Evolutionary conservation across 129 eudicot species (phyloP), one percentile per base, ranked within the genome.

Genomic region (Smallanthus sonchifolius): DNA sequence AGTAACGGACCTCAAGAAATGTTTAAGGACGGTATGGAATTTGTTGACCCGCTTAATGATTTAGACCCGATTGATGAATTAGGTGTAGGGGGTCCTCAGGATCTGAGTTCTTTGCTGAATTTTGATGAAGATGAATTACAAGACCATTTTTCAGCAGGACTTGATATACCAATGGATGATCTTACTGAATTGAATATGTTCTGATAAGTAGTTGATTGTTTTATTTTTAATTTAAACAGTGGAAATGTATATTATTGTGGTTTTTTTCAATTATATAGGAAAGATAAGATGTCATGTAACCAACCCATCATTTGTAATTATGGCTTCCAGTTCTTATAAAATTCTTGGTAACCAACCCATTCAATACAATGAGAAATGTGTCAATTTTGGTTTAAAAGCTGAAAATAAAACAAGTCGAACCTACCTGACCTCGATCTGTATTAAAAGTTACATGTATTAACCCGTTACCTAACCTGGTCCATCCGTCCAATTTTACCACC

Each of bases 161-260:
- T 88, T 65, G 91, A 81, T 19, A 88, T 92, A 83, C 97, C 97
- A 2, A 92, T 92, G 97, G 97, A 92, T 64, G 97, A 92, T 80
- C 90, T 91, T 54, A 70, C 92, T 0, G 92, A 85, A 44, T 65
- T 86, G 75, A 86, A 85, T 67, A 84, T 91, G 91, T 85, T 88
- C 77, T 83, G 82, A 86, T 80, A 8, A 57, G 35, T 44, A 48
- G 32, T 69, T 69, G 75, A 37, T 19, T 39, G 75, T 70, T 70
- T 70, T 35, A 52, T 70, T 66, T 66, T 66, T 20, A 37, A 4
- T 66, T 17, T 30, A 64, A 36, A 11, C 15, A 47, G 69, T 60
- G 65, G 10, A 47, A 75, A 48, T 75, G 81, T 77, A 77, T 57
- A 77, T 69, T 69, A 30, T 76, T 55, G 80, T 76, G 80, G 74